These are phyloP conservation scores for Lichtheimia ramosa DNA, from an alignment of 371 early-diverging fungal genomes.

Conservation along the genomic window DNA sequence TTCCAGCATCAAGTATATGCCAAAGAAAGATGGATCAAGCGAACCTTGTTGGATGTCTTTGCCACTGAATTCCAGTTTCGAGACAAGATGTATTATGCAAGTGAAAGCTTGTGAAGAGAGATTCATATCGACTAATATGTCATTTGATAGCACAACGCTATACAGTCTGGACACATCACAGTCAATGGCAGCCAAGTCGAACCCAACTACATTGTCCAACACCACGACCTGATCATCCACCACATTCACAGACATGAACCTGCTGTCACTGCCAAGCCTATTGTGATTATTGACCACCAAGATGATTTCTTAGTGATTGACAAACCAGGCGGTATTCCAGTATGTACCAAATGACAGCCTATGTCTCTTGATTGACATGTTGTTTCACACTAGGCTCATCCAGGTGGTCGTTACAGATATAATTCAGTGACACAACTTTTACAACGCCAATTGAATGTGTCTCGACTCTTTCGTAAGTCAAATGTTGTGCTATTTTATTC, in stretches of 20 bases:
- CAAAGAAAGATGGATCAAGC: conserved; percentile 90
- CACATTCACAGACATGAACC: conserved; percentile 94
- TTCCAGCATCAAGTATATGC: conserved; percentile 78
- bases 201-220: conserved; percentile 56
- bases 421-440: conserved; percentile 85
- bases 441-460: conserved; percentile 60
- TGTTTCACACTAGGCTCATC: conserved; percentile 55
- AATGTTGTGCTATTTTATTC: neutral
- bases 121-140: neutral
- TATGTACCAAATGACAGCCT: neutral
- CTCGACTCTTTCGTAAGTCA: conserved; percentile 67
- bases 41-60: conserved; percentile 75
- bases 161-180: conserved; percentile 75
- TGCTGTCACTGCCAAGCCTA: conserved; percentile 68
- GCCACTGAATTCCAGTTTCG: conserved; percentile 85
- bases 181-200: conserved; percentile 67
- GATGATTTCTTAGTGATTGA: conserved; percentile 77
- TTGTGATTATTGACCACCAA: conserved; percentile 61
- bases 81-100: conserved; percentile 76
- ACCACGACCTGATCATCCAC: conserved; percentile 79
- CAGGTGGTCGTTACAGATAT: conserved; percentile 76
- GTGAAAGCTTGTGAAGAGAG: neutral
- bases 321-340: conserved; percentile 91
- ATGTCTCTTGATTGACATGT: no score
- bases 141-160: conserved; percentile 62